These are phyloP conservation scores for Amanita polypyramis DNA, from an alignment of 768 basidiomycete genomes.

Conservation along the genomic window DNA sequence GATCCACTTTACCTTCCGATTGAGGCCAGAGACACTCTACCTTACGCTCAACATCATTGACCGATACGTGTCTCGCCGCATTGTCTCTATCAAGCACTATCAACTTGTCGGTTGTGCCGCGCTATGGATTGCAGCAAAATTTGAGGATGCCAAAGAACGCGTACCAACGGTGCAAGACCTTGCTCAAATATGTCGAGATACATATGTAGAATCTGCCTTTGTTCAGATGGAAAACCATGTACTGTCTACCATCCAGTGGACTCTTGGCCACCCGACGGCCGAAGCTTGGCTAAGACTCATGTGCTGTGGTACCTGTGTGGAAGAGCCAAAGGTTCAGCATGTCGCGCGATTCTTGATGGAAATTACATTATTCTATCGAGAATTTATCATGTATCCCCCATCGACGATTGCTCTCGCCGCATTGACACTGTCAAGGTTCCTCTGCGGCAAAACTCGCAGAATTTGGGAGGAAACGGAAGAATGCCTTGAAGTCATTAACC, in stretches of 20 bases:
- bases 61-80: slow-evolving; percentile 96
- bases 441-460: slow-evolving; percentile 72
- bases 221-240: slow-evolving; percentile 99
- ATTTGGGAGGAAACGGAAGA: slow-evolving; percentile 80
- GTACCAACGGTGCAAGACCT: slow-evolving; percentile 94
- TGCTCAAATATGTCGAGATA: slow-evolving; percentile 89
- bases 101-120: slow-evolving; percentile 98
- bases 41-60: slow-evolving; percentile 98
- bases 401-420: slow-evolving; percentile 87
- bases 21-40: slow-evolving; percentile 97
- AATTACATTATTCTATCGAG: slow-evolving; percentile 95
- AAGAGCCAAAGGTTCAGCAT: slow-evolving; percentile 87
- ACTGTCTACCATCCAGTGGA: slow-evolving; percentile 93
- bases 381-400: slow-evolving; percentile 80
- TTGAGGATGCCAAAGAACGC: slow-evolving; percentile 97
- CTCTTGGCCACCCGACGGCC: slow-evolving; percentile 92
- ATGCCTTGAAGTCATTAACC: slow-evolving; percentile 73
- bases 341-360: slow-evolving; percentile 99
- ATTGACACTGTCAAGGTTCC: slow-evolving; percentile 78
- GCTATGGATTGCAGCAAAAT: slow-evolving; percentile 98
- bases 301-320: slow-evolving; percentile 63
- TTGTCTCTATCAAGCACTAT: slow-evolving; percentile 99
- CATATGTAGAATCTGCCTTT: slow-evolving; percentile 95
- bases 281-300: slow-evolving; percentile 92
- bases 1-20: slow-evolving; percentile 94